Evolutionary conservation across 257 asterid genomes (phyloP), one percentile per base, ranked within the genome.

Genomic region (Ophiorrhiza pumila): DNA sequence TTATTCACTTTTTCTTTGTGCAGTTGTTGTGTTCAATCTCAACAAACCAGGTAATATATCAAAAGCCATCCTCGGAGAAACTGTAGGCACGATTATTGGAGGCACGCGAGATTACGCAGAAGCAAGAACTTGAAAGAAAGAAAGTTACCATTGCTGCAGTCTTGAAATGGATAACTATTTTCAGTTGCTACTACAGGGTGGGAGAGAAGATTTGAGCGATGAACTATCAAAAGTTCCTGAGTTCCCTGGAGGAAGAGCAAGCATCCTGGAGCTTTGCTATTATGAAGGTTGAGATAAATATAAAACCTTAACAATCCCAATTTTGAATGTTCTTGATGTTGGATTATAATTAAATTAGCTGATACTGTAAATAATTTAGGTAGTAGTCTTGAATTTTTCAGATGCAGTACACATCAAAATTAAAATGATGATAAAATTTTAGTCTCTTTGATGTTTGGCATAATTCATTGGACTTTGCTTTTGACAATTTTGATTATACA

Each of bases 21-120:
- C 91, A 94, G 98, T 94, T 82, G 98, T 90, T 1, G 96, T 94
- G 65, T 91, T 94, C 80, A 90, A 94, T 78, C 91, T 94, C 72
- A 88, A 91, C 80, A 88, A 85, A 72, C 82, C 87, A 0, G 99
- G 96, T 2, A 91, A 91, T 78, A 91, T 94, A 69, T 78, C 98
- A 0, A 88, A 81, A 83, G 99, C 99, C 59, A 89, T 93, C 53
- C 78, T 67, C 71, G 98, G 98, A 63, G 98, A 92, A 69, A 79
- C 80, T 41, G 96, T 90, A 0, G 96, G 98, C 61, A 89, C 98
- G 4, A 75, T 90, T 60, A 90, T 90, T 56, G 96, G 96, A 63
- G 86, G 81, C 64, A 55, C 84, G 47, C 77, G 66, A 75, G 82
- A 83, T 77, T 67, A 81, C 1, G 81, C 84, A 20, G 71, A 86